Evolutionary conservation across 257 asterid species (phyloP), one percentile per base, ranked within the genome.

Genomic region (Penstemon newberryi): DNA sequence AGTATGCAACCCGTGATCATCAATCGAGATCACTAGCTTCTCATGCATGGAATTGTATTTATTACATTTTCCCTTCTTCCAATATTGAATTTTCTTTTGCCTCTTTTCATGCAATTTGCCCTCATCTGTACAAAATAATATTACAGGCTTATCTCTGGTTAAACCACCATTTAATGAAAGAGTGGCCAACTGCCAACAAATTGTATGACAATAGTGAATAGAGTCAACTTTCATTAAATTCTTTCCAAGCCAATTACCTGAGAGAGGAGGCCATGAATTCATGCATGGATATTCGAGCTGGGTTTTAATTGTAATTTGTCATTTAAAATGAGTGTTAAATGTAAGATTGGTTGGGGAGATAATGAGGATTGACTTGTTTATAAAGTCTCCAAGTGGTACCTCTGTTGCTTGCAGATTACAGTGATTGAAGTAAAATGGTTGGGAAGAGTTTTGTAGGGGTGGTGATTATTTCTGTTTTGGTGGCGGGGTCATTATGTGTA

Each of bases 221-320:
- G 33, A 55, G 54, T 44, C 63, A 43, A 19, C 46, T 4, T 33
- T 45, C 33, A 25, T 53, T 47, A 33, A 33, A 12, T 25, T 57
- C 18, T 58, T 50, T 6, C 43, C 47, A 47, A 45, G 13, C 61
- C 45, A 70, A 9, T 53, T 8, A 44, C 53, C 45, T 62, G 55
- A 46, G 65, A 56, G 82, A 71, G 78, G 82, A 70, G 80, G 66
- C 33, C 70, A 73, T 77, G 78, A 77, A 80, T 80, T 73, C 78
- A 71, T 70, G 73, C 82, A 67, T 63, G 80, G 60, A 56, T 62
- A 74, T 67, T 74, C 72, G 82, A 71, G 82, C 74, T 74, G 80
- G 78, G 63, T 18, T 67, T 51, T 66, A 25, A 25, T 7, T 58
- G 77, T 62, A 73, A 66, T 56, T 66, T 62, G 77, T 33, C 50